A percentile compares a stretch with the other conserved stretches of the same genome.
Evolutionary conservation across 805 yeast genomes (phyloP).

Genomic region (Kazachstania taianensis): DNA sequence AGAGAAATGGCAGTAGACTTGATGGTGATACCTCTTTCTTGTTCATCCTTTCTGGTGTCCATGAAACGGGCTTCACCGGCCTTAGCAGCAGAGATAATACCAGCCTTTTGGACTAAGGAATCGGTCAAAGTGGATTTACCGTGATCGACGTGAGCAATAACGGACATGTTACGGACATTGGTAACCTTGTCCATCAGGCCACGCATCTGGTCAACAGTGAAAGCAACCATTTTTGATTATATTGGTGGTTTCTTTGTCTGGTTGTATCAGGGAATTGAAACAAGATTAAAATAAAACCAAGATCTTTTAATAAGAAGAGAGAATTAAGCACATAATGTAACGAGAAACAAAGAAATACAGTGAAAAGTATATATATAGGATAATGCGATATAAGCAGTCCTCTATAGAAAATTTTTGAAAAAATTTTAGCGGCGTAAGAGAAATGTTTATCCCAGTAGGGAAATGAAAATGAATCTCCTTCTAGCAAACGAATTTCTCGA

Average conservation of each 20-base stretch:
- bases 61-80: slow-evolving; percentile 99
- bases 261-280: slow-evolving; percentile 2
- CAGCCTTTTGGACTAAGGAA: slow-evolving; percentile 97
- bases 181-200: slow-evolving; percentile 98
- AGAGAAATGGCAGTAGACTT: slow-evolving; percentile 98
- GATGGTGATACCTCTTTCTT: slow-evolving; percentile 99
- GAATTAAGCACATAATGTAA: neutral
- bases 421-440: neutral
- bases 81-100: slow-evolving; percentile 98
- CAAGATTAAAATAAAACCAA: neutral
- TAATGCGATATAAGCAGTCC: neutral
- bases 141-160: slow-evolving; percentile 99
- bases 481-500: too few relatives aligned
- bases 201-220: slow-evolving; percentile 88
- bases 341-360: neutral
- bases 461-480: neutral
- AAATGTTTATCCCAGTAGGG: neutral
- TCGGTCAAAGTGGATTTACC: slow-evolving; percentile 99
- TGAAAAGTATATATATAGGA: slow-evolving; percentile 1
- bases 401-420: neutral
- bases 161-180: slow-evolving; percentile 99
- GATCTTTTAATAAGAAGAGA: too few relatives aligned
- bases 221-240: slow-evolving; percentile 30
- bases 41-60: slow-evolving; percentile 99
- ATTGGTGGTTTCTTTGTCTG: slow-evolving; percentile 3